A percentile compares a stretch with the other conserved stretches of the same genome.
Evolutionary conservation across 2,329 filamentous ascomycete species (phyloP).

Genomic region (Sporothrix sp.): DNA sequence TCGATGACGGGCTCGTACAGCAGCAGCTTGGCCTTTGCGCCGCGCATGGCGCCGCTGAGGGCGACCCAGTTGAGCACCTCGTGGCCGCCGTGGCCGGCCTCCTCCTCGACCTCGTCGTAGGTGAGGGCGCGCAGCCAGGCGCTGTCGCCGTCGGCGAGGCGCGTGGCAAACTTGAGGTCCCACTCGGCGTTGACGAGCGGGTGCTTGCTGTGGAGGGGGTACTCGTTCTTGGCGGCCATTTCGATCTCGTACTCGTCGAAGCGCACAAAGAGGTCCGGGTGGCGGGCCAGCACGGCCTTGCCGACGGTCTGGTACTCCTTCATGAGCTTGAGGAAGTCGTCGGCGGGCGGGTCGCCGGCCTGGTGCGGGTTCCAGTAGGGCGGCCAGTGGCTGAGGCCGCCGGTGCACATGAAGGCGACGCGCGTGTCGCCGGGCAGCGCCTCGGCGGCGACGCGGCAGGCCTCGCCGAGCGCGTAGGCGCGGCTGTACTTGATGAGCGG

Average conservation of each 20-base stretch:
- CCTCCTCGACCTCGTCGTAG: constrained; percentile 17
- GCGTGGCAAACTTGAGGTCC: constrained; percentile 12
- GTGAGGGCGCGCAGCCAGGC: constrained; percentile 12
- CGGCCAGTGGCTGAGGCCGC: constrained; percentile 16
- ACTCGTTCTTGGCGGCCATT: constrained; percentile 17
- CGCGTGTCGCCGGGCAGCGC: constrained; percentile 9
- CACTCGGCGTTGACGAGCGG: constrained; percentile 17
- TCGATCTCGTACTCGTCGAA: constrained; percentile 17
- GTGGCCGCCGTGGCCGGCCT: constrained; percentile 17
- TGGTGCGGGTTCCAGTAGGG: constrained; percentile 17
- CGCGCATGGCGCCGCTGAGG: constrained; percentile 14
- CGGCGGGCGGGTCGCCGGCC: constrained; percentile 16
- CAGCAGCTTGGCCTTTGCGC: constrained; percentile 15
- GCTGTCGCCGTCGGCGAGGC: constrained; percentile 10
- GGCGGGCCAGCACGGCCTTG: constrained; percentile 13
- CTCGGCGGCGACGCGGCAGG: constrained; percentile 21
- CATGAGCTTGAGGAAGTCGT: constrained; percentile 17
- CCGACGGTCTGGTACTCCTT: constrained; percentile 18
- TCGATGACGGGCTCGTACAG: constrained; percentile 17
- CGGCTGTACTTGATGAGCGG: constrained; percentile 21
- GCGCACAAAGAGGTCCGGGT: constrained; percentile 15
- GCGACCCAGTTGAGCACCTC: constrained; percentile 18
- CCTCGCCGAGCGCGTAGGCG: constrained; percentile 24
- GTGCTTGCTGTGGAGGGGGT: constrained; percentile 17
- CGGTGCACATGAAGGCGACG: constrained; percentile 16